phyloP scores from a whole-genome alignment of 345 rosid genomes.

The Excoecaria agallocha region DNA sequence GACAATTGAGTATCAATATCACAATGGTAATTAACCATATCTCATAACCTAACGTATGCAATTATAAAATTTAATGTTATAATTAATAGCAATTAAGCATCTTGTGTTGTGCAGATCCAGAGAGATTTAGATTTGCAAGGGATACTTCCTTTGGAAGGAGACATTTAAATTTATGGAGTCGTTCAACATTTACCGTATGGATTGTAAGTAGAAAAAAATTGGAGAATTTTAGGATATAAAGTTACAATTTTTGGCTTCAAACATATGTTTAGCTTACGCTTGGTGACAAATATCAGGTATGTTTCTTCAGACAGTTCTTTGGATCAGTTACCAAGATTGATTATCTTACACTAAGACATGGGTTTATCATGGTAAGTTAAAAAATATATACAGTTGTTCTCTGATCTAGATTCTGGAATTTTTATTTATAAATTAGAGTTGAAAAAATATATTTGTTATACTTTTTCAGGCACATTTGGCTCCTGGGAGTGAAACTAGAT shows the following conservation, averaged over 20 bases:
- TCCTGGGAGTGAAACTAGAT: constrained; percentile 60
- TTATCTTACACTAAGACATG: constrained; percentile 83
- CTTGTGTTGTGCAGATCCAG: constrained; percentile 56
- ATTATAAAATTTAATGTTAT: background rate
- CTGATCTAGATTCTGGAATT: background rate
- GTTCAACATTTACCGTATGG: constrained; percentile 54
- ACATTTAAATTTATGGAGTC: constrained; percentile 71
- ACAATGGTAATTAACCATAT: constrained; percentile 48
- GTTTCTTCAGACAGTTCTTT: constrained; percentile 92
- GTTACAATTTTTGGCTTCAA: background rate
- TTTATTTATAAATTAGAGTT: background rate
- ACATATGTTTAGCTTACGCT: background rate
- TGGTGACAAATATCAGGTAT: constrained; percentile 45
- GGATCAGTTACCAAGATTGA: constrained; percentile 84
- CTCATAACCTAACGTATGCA: background rate
- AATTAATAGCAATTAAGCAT: background rate
- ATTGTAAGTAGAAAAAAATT: constrained; percentile 41
- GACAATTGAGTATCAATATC: constrained; percentile 73
- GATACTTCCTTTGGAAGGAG: constrained; percentile 95
- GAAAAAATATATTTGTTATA: background rate
- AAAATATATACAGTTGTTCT: background rate
- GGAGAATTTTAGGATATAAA: background rate
- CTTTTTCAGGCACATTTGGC: constrained; percentile 81
- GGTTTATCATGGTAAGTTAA: constrained; percentile 66
- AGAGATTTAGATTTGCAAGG: constrained; percentile 88